Evolutionary conservation across 176 grass and related monocot species (phyloP).

Genomic region (Oryza rufipogon): DNA sequence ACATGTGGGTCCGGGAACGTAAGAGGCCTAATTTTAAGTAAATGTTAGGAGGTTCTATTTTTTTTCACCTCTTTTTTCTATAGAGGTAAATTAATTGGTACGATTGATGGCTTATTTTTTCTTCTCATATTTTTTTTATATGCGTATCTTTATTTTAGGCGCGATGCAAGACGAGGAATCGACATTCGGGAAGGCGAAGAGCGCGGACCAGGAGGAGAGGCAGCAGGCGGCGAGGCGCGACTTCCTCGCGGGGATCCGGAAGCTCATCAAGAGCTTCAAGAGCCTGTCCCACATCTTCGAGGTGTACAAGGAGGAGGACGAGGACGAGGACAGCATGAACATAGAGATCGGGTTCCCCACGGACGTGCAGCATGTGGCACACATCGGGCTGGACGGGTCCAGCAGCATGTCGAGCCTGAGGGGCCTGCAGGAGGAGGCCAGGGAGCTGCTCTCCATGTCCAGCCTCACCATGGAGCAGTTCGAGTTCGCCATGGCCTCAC

Average conservation of each 20-base stretch:
- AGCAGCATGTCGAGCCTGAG: slow-evolving; percentile 34
- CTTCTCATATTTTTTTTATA: background rate
- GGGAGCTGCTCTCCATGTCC: slow-evolving; percentile 59
- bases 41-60: background rate
- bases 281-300: slow-evolving; percentile 68
- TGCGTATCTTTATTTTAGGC: background rate
- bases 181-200: background rate
- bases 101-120: background rate
- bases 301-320: slow-evolving; percentile 40
- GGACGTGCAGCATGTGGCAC: slow-evolving; percentile 67
- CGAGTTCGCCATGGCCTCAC: slow-evolving; percentile 55
- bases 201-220: background rate
- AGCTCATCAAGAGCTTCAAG: slow-evolving; percentile 79
- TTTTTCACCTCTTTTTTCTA: background rate
- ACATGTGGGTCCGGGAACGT: no score
- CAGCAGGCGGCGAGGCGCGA: slow-evolving; percentile 37
- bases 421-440: slow-evolving; percentile 43
- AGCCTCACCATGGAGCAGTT: slow-evolving; percentile 61
- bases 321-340: slow-evolving; percentile 19
- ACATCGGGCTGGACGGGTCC: slow-evolving; percentile 72
- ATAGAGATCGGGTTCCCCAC: slow-evolving; percentile 82
- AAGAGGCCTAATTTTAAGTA: background rate
- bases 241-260: slow-evolving; percentile 63
- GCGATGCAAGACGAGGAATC: background rate
- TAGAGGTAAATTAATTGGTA: background rate